Evolutionary conservation across 805 yeast species (phyloP).

Genomic region (Metschnikowia chrysomelidarum): DNA sequence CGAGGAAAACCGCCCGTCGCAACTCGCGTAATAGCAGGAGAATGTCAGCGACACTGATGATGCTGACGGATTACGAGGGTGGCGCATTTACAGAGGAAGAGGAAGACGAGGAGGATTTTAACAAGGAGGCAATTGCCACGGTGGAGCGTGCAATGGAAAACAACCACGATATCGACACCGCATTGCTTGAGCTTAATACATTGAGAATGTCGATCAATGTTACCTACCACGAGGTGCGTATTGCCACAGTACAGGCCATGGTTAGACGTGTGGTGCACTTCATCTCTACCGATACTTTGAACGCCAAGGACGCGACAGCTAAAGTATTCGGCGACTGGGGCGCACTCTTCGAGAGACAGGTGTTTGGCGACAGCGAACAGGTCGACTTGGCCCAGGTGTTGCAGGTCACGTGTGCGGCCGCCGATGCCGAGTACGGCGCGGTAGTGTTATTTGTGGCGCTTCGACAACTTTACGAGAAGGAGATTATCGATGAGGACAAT

Average conservation of each 20-base stretch:
- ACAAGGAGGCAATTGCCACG: constrained; percentile 89
- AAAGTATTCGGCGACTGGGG: constrained; percentile 84
- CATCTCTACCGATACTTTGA: constrained; percentile 72
- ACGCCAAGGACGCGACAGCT: constrained; percentile 69
- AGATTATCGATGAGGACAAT: constrained; percentile 77
- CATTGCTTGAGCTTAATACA: constrained; percentile 87
- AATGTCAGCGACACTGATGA: constrained; percentile 33
- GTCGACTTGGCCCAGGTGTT: constrained; percentile 60
- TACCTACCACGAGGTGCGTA: constrained; percentile 86
- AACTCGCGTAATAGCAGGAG: constrained; percentile 28
- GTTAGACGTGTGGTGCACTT: constrained; percentile 67
- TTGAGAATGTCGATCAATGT: constrained; percentile 97
- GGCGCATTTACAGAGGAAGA: constrained; percentile 33
- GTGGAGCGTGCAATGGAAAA: constrained; percentile 89
- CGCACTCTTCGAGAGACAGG: constrained; percentile 76
- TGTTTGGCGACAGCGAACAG: constrained; percentile 76
- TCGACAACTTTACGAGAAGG: constrained; percentile 72
- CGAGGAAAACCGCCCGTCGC: constrained; percentile 32
- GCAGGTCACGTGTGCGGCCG: constrained; percentile 42
- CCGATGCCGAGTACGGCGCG: constrained; percentile 43
- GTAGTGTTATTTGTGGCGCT: constrained; percentile 52
- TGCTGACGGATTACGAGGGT: constrained; percentile 49
- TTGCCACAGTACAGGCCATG: constrained; percentile 74
- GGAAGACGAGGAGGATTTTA: constrained; percentile 68
- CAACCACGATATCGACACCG: constrained; percentile 91